These are phyloP conservation scores for Eragrostis curvula DNA, from an alignment of 176 grass and related monocot genomes.

Conservation along the genomic window DNA sequence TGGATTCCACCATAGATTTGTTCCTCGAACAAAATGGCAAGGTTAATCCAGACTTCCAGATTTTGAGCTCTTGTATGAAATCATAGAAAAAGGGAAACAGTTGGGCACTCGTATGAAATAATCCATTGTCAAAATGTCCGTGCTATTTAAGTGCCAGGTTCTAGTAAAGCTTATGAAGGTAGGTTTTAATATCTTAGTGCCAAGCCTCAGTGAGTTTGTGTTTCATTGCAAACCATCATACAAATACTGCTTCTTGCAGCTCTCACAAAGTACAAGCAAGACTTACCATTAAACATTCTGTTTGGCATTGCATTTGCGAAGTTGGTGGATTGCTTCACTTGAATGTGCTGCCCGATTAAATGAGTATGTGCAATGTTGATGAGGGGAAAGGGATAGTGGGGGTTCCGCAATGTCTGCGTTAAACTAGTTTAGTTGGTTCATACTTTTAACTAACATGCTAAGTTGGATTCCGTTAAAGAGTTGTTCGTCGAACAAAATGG, in stretches of 20 bases:
- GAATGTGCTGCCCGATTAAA: background rate
- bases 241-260: too few relatives aligned
- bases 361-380: background rate
- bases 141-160: background rate
- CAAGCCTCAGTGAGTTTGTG: too few relatives aligned
- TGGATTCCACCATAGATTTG: background rate
- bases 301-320: too few relatives aligned
- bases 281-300: too few relatives aligned
- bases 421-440: background rate
- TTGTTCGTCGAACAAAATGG: background rate
- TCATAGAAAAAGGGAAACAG: background rate
- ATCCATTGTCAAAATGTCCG: background rate
- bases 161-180: background rate
- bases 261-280: too few relatives aligned
- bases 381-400: background rate
- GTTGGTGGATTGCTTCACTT: background rate
- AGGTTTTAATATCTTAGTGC: too few relatives aligned
- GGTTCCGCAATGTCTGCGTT: background rate
- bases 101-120: background rate
- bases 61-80: background rate
- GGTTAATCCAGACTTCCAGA: background rate
- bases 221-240: too few relatives aligned
- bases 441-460: too few relatives aligned
- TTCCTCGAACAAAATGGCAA: background rate
- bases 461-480: too few relatives aligned